A percentile compares a stretch with the other conserved stretches of the same genome.
Evolutionary conservation across 495 filamentous ascomycete species (phyloP).

Genomic region (Penicillium malachiteum): DNA sequence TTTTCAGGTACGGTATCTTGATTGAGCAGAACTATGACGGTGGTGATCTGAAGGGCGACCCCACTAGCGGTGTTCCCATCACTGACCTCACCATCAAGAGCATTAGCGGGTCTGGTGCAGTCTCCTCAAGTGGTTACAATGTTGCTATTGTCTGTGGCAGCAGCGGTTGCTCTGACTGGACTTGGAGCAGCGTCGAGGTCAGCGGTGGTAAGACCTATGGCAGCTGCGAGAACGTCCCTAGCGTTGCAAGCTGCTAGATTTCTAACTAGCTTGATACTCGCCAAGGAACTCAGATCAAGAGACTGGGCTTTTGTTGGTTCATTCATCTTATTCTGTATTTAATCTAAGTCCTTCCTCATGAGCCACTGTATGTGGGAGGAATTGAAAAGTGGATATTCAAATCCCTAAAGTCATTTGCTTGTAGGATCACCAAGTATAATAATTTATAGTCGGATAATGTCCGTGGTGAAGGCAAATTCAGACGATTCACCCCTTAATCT

Average conservation of each 20-base stretch:
- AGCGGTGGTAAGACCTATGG: slow-evolving; percentile 9
- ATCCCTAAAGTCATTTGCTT: too few species aligned
- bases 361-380: too few species aligned
- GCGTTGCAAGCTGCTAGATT: neutral
- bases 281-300: too few species aligned
- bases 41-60: slow-evolving; percentile 50
- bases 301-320: too few species aligned
- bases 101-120: slow-evolving; percentile 8
- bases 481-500: too few species aligned
- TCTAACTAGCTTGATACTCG: too few species aligned
- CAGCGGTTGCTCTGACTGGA: slow-evolving; percentile 14
- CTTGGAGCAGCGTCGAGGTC: slow-evolving; percentile 10
- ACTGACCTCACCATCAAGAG: slow-evolving; percentile 28
- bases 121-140: neutral
- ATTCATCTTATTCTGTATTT: too few species aligned
- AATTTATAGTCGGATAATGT: too few species aligned
- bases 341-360: too few species aligned
- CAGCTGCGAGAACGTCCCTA: slow-evolving; percentile 15
- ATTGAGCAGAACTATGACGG: slow-evolving; percentile 65
- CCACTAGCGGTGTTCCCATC: slow-evolving; percentile 59
- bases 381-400: too few species aligned
- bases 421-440: too few species aligned
- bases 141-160: slow-evolving; percentile 14
- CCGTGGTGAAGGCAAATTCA: too few species aligned
- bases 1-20: slow-evolving; percentile 52